phyloP scores from a whole-genome alignment of 2,329 filamentous ascomycete species.

The Chaetomium globosum region DNA sequence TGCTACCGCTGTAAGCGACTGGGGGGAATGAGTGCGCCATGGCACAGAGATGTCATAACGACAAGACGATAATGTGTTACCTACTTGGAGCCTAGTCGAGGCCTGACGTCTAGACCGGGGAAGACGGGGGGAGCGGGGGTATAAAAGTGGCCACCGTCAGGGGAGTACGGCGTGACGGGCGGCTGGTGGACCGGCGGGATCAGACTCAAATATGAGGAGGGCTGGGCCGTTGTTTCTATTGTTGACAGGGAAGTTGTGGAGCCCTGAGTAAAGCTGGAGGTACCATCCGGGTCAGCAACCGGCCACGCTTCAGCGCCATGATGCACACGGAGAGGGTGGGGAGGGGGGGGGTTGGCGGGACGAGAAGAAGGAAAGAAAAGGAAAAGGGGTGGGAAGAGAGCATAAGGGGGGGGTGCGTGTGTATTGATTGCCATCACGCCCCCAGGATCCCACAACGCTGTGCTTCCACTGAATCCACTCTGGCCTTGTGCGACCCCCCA shows the following conservation, averaged over 20 bases:
- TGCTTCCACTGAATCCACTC: slow-evolving; percentile 27
- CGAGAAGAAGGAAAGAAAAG: slow-evolving; percentile 6
- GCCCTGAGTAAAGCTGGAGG: slow-evolving; percentile 58
- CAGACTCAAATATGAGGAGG: slow-evolving; percentile 54
- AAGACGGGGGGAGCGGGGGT: slow-evolving; percentile 49
- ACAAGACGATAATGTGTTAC: slow-evolving; percentile 40
- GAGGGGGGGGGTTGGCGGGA: slow-evolving; percentile 10
- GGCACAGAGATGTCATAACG: slow-evolving; percentile 30
- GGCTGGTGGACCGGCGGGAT: slow-evolving; percentile 52
- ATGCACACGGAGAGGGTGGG: slow-evolving; percentile 28
- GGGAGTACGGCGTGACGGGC: slow-evolving; percentile 52
- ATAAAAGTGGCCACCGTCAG: slow-evolving; percentile 56
- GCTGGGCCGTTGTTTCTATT: slow-evolving; percentile 56
- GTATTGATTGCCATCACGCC: slow-evolving; percentile 26
- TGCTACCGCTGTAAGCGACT: slow-evolving; percentile 46
- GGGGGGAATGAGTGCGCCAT: slow-evolving; percentile 32
- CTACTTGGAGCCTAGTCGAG: slow-evolving; percentile 59
- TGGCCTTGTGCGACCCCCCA: slow-evolving; percentile 34
- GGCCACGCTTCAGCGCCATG: slow-evolving; percentile 35
- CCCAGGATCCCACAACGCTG: slow-evolving; percentile 31
- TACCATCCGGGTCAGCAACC: slow-evolving; percentile 41
- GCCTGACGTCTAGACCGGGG: slow-evolving; percentile 55
- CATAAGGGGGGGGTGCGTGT: slow-evolving; percentile 10
- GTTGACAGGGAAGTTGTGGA: slow-evolving; percentile 55
- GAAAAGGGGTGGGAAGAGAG: slow-evolving; percentile 5